Evolutionary conservation across 768 basidiomycete genomes (phyloP).

Genomic region (Exidia glandulosa): DNA sequence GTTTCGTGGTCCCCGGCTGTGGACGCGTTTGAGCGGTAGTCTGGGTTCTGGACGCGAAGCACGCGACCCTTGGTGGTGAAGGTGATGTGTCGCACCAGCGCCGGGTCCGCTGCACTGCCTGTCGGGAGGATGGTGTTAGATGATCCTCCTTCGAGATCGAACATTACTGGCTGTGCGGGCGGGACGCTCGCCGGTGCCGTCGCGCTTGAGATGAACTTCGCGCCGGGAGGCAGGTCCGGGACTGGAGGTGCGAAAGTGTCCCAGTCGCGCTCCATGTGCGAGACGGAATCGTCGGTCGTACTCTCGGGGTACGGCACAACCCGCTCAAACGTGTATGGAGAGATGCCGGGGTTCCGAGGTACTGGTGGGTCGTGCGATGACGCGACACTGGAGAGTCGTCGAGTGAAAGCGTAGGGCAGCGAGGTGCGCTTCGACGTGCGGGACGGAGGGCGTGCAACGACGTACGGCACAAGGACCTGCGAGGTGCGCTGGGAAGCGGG

Average conservation of each 20-base stretch:
- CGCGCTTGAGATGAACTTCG: no score
- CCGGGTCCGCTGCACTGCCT: not conserved
- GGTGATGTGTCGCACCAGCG: not conserved
- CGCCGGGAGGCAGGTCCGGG: no score
- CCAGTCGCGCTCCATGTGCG: not conserved
- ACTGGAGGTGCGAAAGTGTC: no score
- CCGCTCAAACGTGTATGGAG: not conserved
- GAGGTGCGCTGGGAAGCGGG: no score
- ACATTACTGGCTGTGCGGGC: no score
- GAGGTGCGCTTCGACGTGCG: no score
- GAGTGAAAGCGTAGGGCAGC: not conserved
- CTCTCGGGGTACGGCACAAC: not conserved
- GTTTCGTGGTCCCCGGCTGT: not conserved
- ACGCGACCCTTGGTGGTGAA: not conserved
- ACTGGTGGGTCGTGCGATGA: accelerated
- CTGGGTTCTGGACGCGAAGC: not conserved
- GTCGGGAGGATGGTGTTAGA: no score
- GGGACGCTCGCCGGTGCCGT: no score
- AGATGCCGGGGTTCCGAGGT: not conserved
- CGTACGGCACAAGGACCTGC: no score
- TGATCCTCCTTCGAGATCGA: no score
- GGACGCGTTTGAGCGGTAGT: not conserved
- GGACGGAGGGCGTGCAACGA: no score
- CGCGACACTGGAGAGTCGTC: not conserved
- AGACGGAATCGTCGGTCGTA: not conserved